Conservation (phyloP, 495 filamentous ascomycete genomes). For the Parathielavia hyrcaniae region DNA sequence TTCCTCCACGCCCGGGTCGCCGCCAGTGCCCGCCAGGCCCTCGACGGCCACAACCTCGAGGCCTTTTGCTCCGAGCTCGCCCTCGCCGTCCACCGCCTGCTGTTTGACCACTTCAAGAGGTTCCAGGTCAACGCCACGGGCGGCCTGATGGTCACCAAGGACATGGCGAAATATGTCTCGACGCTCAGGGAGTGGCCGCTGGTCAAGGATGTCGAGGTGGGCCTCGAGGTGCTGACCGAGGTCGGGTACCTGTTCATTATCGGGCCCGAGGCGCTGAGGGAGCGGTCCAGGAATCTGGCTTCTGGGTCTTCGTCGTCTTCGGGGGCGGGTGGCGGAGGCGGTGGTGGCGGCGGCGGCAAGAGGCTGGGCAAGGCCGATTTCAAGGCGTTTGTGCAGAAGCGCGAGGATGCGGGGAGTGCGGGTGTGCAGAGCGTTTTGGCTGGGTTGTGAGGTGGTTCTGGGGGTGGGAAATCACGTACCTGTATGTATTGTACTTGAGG, state of each 20-base stretch:
- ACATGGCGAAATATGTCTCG: conserved; percentile 84
- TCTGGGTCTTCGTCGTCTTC: background rate
- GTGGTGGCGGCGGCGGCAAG: conserved; percentile 25
- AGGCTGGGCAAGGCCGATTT: conserved; percentile 65
- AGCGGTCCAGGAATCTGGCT: conserved; percentile 59
- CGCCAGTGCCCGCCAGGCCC: conserved; percentile 53
- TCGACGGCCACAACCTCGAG: conserved; percentile 72
- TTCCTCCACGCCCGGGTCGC: conserved; percentile 64
- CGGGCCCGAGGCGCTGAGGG: conserved; percentile 77
- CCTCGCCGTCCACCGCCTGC: conserved; percentile 61
- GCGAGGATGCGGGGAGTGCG: conserved; percentile 74
- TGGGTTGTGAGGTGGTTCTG: conserved; percentile 35
- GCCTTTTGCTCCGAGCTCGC: conserved; percentile 81
- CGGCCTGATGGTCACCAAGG: conserved; percentile 91
- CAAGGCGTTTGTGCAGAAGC: conserved; percentile 69
- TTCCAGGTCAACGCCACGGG: conserved; percentile 87
- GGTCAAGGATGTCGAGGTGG: conserved; percentile 59
- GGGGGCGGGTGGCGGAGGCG: conserved; percentile 8
- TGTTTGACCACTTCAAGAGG: conserved; percentile 90
- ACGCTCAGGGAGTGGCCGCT: conserved; percentile 75
- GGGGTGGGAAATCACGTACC: too few species aligned
- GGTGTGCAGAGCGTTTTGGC: conserved; percentile 75
- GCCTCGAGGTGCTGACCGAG: conserved; percentile 80
- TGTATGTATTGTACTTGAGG: too few species aligned
- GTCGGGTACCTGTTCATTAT: conserved; percentile 97